phyloP scores from a whole-genome alignment of 176 grass and related monocot species.

The Zoysia japonica region DNA sequence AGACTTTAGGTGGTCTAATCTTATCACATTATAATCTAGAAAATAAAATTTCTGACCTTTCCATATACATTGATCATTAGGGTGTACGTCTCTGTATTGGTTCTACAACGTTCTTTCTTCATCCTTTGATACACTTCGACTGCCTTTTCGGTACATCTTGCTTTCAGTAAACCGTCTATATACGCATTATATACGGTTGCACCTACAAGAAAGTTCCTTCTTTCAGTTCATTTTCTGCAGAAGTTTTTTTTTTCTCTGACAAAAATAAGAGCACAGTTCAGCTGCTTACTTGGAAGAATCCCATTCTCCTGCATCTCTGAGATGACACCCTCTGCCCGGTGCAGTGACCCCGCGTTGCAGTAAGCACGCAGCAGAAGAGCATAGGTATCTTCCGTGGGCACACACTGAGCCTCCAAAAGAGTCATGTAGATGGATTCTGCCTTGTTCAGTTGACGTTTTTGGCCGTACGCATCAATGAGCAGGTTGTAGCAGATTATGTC shows the following conservation, averaged over 20 bases:
- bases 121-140: slow-evolving; percentile 84
- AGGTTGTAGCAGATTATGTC: slow-evolving; percentile 89
- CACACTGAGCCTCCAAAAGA: slow-evolving; percentile 69
- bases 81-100: slow-evolving; percentile 82
- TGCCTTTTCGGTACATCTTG: slow-evolving; percentile 67
- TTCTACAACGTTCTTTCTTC: slow-evolving; percentile 71
- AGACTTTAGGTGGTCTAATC: neutral
- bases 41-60: slow-evolving; percentile 49
- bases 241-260: neutral
- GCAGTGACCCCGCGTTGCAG: slow-evolving; percentile 56
- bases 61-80: slow-evolving; percentile 93
- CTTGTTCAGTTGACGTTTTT: slow-evolving; percentile 55
- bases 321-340: slow-evolving; percentile 78
- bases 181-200: slow-evolving; percentile 78
- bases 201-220: slow-evolving; percentile 38
- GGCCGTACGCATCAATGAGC: slow-evolving; percentile 76
- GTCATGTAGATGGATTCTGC: slow-evolving; percentile 65
- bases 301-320: slow-evolving; percentile 82
- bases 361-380: slow-evolving; percentile 75
- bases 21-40: neutral
- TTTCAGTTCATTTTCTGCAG: neutral
- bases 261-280: neutral
- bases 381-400: slow-evolving; percentile 92
- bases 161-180: slow-evolving; percentile 69
- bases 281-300: slow-evolving; percentile 59